Percentiles rank a stretch among this genome's conserved stretches.
phyloP scores from a whole-genome alignment of 2,329 filamentous ascomycete species.

The Aspergillus tubingensis region DNA sequence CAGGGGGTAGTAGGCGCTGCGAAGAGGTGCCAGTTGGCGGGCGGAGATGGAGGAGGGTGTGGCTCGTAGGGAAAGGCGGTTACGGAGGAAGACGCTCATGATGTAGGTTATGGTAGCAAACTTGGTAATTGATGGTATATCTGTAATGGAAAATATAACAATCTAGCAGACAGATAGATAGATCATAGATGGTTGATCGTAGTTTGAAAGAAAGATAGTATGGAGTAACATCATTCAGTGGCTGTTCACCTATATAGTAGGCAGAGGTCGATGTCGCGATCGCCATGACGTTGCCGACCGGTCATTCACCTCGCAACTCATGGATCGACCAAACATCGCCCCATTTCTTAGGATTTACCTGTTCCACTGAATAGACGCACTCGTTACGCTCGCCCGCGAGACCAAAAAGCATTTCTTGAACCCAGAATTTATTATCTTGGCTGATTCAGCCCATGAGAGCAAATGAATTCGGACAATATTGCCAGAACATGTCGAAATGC shows the following conservation, averaged over 20 bases:
- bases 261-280: background rate
- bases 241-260: background rate
- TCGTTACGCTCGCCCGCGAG: background rate
- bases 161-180: no score
- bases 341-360: background rate
- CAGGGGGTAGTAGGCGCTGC: background rate
- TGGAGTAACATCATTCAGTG: no score
- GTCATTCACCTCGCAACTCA: background rate
- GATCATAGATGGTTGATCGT: no score
- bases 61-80: background rate
- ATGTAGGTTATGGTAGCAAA: background rate
- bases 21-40: background rate
- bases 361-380: background rate
- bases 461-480: conserved; percentile 9
- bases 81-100: conserved; percentile 9
- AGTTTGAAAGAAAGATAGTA: background rate
- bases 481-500: conserved; percentile 12
- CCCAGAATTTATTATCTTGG: conserved; percentile 6
- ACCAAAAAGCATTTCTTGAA: background rate
- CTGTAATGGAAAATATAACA: no score
- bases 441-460: background rate
- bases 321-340: background rate
- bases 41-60: conserved; percentile 1
- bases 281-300: conserved; percentile 6
- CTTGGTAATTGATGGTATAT: no score